Base-by-base conservation (phyloP, 306 rosid genomes). In the Abrus precatorius region DNA sequence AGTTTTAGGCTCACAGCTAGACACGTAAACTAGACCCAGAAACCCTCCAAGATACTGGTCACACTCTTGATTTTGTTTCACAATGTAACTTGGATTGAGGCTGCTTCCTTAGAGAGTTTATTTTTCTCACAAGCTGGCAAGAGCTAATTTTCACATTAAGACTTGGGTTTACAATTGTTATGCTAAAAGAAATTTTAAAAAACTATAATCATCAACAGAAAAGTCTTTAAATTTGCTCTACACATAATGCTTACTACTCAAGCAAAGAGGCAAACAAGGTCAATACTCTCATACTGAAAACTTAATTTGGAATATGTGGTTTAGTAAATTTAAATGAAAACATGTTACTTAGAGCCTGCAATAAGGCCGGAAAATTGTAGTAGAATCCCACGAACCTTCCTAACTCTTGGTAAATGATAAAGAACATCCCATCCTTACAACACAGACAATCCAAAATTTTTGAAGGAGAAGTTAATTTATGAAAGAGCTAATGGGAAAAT, bases 201-300 rank as follows among this genome's bases (percentile, higher is more conserved):
- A 67, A 44, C 6, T 27, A 43, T 29, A 69, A 69, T 11, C 43
- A 28, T 47, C 6, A 53, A 68, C 11, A 47, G 6, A 29, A 6
- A 11, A 45, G 11, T 28, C 28, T 28, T 69, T 11, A 69, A 69
- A 28, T 48, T 48, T 69, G 43, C 30, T 69, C 12, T 48, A 6
- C 44, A 32, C 44, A 69, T 27, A 28, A 30, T 29, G 74, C 57
- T 47, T 29, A 4, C 57, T 47, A 29, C 28, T 47, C 74, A 69
- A 49, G 74, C 59, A 69, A 48, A 47, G 44, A 69, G 47, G 74
- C 74, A 69, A 29, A 69, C 44, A 48, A 29, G 43, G 74, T 69
- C 11, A 45, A 28, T 50, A 11, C 0, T 20, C 6, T 9, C 20
- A 50, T 50, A 50, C 55, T 11, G 10, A 50, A 50, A 50, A 12